These are phyloP conservation scores for Saccharomycopsis hybrid DNA, from an alignment of 1,139 yeast genomes.

Conservation along the genomic window DNA sequence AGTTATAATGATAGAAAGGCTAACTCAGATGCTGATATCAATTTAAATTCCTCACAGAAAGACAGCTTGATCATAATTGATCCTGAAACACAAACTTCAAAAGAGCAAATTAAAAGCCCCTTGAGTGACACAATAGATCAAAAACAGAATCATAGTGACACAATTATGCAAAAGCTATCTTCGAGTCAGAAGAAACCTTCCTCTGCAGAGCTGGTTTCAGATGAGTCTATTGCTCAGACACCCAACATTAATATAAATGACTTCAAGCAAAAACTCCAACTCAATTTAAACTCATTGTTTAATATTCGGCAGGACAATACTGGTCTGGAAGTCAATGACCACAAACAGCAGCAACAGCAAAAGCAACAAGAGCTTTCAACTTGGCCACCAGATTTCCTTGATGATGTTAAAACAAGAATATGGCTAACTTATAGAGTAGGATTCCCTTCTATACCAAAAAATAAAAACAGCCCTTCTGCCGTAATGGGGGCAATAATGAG, in stretches of 20 bases:
- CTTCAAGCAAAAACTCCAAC: constrained; percentile 6
- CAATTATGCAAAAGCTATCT: too few species aligned
- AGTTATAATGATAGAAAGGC: constrained; percentile 24
- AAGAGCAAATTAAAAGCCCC: not conserved
- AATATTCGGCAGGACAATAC: too few species aligned
- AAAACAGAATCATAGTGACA: too few species aligned
- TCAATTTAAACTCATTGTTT: constrained; percentile 24
- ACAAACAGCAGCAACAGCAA: not conserved
- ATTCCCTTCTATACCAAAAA: constrained; percentile 60
- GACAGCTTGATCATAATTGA: not conserved
- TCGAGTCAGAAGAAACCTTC: too few species aligned
- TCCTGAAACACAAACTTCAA: not conserved
- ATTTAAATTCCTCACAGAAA: too few species aligned
- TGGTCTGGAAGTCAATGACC: too few species aligned
- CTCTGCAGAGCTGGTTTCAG: too few species aligned
- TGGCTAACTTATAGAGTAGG: constrained; percentile 84
- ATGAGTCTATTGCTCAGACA: too few species aligned
- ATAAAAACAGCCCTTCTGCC: constrained; percentile 23
- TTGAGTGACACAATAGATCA: too few species aligned
- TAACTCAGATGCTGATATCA: not conserved
- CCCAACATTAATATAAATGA: too few species aligned
- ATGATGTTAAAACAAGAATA: constrained; percentile 49
- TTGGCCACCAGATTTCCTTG: constrained; percentile 47
- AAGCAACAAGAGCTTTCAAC: constrained; percentile 24
- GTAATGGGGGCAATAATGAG: constrained; percentile 42